Evolutionary conservation across 2,329 filamentous ascomycete genomes (phyloP).

Genomic region (Penicillium occitanis): DNA sequence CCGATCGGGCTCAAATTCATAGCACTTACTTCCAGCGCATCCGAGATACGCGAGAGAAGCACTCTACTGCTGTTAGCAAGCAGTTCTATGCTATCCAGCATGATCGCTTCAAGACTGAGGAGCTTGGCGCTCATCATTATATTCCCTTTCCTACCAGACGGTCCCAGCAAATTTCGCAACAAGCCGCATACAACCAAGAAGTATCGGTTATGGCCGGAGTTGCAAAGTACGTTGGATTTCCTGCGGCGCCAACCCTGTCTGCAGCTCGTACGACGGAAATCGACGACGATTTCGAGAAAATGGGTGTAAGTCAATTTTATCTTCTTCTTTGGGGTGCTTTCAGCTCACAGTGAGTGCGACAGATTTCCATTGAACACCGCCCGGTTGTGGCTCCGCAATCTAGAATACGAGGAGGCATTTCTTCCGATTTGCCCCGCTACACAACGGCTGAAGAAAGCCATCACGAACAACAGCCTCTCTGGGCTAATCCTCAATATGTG

Average conservation of each 20-base stretch:
- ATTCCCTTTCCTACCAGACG: constrained; percentile 76
- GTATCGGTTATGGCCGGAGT: constrained; percentile 87
- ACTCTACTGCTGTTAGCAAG: constrained; percentile 77
- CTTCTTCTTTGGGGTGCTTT: constrained; percentile 23
- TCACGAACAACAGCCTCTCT: constrained; percentile 76
- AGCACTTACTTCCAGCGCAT: constrained; percentile 87
- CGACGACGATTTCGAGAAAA: constrained; percentile 83
- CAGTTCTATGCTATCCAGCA: constrained; percentile 92
- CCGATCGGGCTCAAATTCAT: constrained; percentile 80
- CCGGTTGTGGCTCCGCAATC: constrained; percentile 15
- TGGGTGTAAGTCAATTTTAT: constrained; percentile 66
- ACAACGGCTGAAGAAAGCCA: constrained; percentile 77
- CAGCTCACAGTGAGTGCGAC: neutral
- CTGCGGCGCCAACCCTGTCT: constrained; percentile 82
- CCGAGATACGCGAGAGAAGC: constrained; percentile 76
- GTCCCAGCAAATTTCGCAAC: constrained; percentile 76
- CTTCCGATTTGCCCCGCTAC: constrained; percentile 32
- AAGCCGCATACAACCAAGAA: constrained; percentile 90
- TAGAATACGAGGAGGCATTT: constrained; percentile 17
- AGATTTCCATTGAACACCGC: constrained; percentile 22
- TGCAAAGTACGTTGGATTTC: constrained; percentile 94
- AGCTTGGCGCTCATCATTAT: constrained; percentile 76
- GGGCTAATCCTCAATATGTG: constrained; percentile 85
- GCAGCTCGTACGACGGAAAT: constrained; percentile 71
- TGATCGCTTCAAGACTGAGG: constrained; percentile 75